A percentile compares a stretch with the other conserved stretches of the same genome.
Evolutionary conservation across 1,284 basidiomycete genomes (phyloP).

Genomic region (Volvariella surrecta): DNA sequence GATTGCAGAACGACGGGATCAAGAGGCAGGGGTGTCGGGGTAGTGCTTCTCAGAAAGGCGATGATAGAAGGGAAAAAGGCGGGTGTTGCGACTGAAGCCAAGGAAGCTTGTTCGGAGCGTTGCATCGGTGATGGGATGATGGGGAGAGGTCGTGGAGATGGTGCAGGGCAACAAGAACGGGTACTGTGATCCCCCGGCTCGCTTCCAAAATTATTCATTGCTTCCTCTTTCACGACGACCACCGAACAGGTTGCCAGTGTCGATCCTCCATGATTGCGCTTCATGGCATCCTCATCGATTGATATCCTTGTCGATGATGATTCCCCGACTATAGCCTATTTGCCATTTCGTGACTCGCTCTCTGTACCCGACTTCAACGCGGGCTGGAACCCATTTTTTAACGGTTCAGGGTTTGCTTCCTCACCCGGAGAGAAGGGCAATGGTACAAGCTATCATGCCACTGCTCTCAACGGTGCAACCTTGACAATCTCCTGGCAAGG

Average conservation of each 20-base stretch:
- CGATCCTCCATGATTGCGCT: too few species aligned
- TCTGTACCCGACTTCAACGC: constrained; percentile 35
- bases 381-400: constrained; percentile 62
- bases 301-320: constrained; percentile 55
- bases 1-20: constrained; percentile 60
- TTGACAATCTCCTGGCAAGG: constrained; percentile 54
- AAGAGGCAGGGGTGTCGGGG: constrained; percentile 38
- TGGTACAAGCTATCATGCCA: constrained; percentile 53
- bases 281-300: constrained; percentile 25
- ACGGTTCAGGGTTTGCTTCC: constrained; percentile 36
- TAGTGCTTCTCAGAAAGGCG: constrained; percentile 31
- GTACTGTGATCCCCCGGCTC: too few species aligned
- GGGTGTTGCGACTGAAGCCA: constrained; percentile 33
- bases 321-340: constrained; percentile 55
- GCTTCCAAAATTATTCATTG: too few species aligned
- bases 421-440: constrained; percentile 35
- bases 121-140: too few species aligned
- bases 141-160: too few species aligned
- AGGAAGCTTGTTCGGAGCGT: constrained; percentile 13
- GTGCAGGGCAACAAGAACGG: too few species aligned
- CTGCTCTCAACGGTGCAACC: constrained; percentile 44
- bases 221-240: too few species aligned
- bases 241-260: too few species aligned
- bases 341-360: constrained; percentile 47
- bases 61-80: constrained; percentile 47